Base-by-base conservation (phyloP, 345 rosid genomes). In the Cochlearia excelsa region DNA sequence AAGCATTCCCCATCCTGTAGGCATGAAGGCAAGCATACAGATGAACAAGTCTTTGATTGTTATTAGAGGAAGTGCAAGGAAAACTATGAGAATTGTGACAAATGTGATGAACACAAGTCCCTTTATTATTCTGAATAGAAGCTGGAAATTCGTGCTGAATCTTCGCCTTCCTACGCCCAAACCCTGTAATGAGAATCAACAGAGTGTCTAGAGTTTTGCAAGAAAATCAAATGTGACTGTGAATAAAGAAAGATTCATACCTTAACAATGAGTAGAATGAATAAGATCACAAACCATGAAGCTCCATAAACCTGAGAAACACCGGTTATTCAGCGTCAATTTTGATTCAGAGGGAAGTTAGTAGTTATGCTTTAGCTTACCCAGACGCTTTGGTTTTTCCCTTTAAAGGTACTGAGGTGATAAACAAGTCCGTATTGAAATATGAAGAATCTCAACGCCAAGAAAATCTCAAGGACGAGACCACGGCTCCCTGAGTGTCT, bases 1-100 rank as follows among this genome's bases (percentile, higher is more conserved):
- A 63, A 88, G 84, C 77, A 88, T 68, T 49, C 88, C 96, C 96
- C 96, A 88, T n/a, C 90, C 96, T 4, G 94, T 85, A 38, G 96
- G 96, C 94, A 85, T 79, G 84, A 88, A 80, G 38, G 96, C 96
- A 39, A 88, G 90, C 74, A 85, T 65, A 61, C 90, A 81, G 33
- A 84, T 78, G 62, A 88, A 42, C 39, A 88, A 60, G 72, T 88
- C 96, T 71, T 75, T 72, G 46, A 86, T 26, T 10, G 94, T 88
- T 79, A 85, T 82, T 68, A 85, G 76, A 33, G 81, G 86, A 66
- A 88, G 65, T 31, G 84, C 83, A 33, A 88, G 77, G 54, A 88
- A 72, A 31, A 75, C 72, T 49, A 85, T 73, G 30, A 88, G 63
- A 63, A 83, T 60, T 7, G 76, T 69, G 10, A 85, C 57, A 54